A percentile compares a stretch with the other conserved stretches of the same genome.
phyloP scores from a whole-genome alignment of 2,329 filamentous ascomycete species.

The Diaporthe amygdali region DNA sequence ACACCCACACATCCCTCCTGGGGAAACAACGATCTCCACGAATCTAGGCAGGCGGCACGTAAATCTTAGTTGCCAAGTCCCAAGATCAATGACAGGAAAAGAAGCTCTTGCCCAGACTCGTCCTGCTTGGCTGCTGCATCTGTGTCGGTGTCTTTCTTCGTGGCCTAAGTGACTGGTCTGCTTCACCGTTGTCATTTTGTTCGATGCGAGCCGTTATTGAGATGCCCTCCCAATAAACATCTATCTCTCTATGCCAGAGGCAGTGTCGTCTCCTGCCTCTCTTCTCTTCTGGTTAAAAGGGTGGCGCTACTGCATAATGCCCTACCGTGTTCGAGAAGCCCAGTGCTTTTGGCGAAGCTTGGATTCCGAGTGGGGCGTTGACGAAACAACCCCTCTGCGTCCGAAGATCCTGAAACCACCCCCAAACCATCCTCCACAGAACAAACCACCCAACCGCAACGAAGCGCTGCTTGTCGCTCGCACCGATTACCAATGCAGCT shows the following conservation, averaged over 20 bases:
- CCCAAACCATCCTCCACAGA: conserved; percentile 1
- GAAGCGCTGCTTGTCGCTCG: neutral
- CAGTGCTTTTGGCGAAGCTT: neutral
- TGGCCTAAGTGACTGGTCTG: no score
- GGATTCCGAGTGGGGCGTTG: neutral
- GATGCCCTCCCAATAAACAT: no score
- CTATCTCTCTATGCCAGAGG: no score
- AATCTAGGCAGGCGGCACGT: neutral
- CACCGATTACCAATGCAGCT: neutral
- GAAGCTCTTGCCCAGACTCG: conserved; percentile 16
- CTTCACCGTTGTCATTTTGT: no score
- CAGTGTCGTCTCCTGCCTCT: neutral
- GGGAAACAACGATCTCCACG: neutral
- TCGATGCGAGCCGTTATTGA: no score
- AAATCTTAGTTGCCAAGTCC: neutral
- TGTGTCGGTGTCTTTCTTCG: no score
- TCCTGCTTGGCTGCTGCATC: no score
- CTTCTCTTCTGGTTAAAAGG: neutral
- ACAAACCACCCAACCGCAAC: conserved; percentile 6
- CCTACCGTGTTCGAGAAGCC: neutral
- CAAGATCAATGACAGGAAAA: neutral
- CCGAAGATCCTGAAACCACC: conserved; percentile 25
- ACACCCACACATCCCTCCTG: neutral
- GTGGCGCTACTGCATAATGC: neutral
- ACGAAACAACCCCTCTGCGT: conserved; percentile 20